Conservation (phyloP, 345 rosid species). For the Cardamine occulta region DNA sequence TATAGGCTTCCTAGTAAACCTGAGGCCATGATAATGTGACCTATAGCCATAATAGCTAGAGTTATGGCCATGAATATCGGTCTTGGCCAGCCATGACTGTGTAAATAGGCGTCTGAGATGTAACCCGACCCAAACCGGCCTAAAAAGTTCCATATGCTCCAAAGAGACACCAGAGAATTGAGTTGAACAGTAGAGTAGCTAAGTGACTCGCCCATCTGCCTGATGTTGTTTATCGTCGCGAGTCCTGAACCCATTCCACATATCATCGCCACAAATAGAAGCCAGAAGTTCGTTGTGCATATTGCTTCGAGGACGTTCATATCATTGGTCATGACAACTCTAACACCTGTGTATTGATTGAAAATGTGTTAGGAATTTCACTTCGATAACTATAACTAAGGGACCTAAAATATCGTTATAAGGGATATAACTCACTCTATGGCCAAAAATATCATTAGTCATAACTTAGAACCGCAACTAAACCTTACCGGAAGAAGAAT, state of each 20-base stretch:
- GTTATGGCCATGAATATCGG: conserved; percentile 75
- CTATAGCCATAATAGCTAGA: conserved; percentile 55
- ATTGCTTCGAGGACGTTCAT: conserved; percentile 62
- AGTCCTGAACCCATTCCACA: conserved; percentile 88
- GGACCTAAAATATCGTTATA: background rate
- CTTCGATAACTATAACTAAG: background rate
- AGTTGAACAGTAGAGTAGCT: conserved; percentile 63
- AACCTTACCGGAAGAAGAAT: conserved; percentile 32
- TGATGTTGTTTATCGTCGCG: conserved; percentile 76
- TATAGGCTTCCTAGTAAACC: conserved; percentile 68
- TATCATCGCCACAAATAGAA: conserved; percentile 70
- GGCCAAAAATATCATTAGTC: background rate
- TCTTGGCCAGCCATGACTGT: conserved; percentile 66
- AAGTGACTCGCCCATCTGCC: conserved; percentile 92
- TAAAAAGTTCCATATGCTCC: conserved; percentile 89
- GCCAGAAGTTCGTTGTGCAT: conserved; percentile 67
- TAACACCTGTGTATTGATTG: conserved; percentile 7
- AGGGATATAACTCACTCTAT: background rate
- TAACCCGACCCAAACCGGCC: conserved; percentile 88
- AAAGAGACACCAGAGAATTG: conserved; percentile 68
- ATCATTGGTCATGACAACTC: conserved; percentile 41
- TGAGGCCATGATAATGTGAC: conserved; percentile 69
- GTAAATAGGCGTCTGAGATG: conserved; percentile 69
- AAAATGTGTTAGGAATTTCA: conserved; percentile 24
- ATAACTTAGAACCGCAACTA: background rate